A percentile compares a stretch with the other conserved stretches of the same genome.
These are phyloP conservation scores for Ceratobasidium papillatum DNA, from an alignment of 1,284 basidiomycete species.

Conservation along the genomic window DNA sequence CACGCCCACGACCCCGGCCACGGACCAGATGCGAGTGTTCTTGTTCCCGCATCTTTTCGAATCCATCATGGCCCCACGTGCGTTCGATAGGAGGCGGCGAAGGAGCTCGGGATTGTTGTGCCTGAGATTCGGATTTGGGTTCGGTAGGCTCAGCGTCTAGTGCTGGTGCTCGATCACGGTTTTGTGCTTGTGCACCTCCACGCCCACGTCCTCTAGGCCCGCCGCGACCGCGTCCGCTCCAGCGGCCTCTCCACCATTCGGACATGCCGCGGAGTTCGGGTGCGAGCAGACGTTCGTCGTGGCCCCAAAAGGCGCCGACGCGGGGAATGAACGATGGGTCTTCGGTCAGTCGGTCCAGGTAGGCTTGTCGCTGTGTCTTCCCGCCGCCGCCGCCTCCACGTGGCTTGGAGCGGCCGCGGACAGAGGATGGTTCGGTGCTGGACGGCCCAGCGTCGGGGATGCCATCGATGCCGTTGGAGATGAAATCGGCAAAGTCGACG, in stretches of 20 bases:
- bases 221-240: conserved; percentile 73
- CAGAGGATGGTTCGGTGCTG: conserved; percentile 31
- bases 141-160: conserved; percentile 7
- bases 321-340: conserved; percentile 88
- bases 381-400: too few species aligned
- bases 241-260: conserved; percentile 82
- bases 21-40: conserved; percentile 47
- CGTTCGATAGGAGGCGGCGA: conserved; percentile 62
- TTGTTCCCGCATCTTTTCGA: conserved; percentile 77
- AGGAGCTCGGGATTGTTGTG: conserved; percentile 14
- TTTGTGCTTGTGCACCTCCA: conserved; percentile 40
- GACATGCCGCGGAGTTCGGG: conserved; percentile 77
- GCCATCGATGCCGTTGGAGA: conserved; percentile 50
- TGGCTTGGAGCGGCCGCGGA: conserved; percentile 41
- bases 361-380: conserved; percentile 69
- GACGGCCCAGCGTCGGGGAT: conserved; percentile 34
- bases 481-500: conserved; percentile 78
- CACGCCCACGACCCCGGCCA: conserved; percentile 44
- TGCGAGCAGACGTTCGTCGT: conserved; percentile 83
- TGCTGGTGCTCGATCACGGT: conserved; percentile 29
- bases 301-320: conserved; percentile 90
- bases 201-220: conserved; percentile 61
- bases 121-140: conserved; percentile 1
- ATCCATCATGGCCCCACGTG: conserved; percentile 82
- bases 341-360: conserved; percentile 75